These are phyloP conservation scores for Penicillium pancosmium DNA, from an alignment of 495 filamentous ascomycete genomes.

Conservation along the genomic window DNA sequence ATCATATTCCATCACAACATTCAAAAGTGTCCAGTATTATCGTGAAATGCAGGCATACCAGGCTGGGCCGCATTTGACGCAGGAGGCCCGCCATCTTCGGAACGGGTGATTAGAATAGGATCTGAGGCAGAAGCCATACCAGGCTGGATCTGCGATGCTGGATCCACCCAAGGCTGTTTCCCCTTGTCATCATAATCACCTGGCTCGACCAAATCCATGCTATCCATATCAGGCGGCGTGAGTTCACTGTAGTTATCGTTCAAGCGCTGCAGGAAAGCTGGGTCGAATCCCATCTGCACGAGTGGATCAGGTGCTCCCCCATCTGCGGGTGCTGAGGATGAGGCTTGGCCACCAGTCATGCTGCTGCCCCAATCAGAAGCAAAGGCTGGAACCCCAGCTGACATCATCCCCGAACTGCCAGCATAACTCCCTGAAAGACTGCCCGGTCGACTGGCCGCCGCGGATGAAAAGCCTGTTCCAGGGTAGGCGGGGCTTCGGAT, in stretches of 20 bases:
- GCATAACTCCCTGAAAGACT: slow-evolving; percentile 47
- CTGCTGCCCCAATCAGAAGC: slow-evolving; percentile 46
- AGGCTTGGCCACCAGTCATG: slow-evolving; percentile 24
- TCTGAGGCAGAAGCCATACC: slow-evolving; percentile 17
- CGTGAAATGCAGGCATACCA: slow-evolving; percentile 20
- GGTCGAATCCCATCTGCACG: slow-evolving; percentile 49
- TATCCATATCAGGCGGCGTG: slow-evolving; percentile 27
- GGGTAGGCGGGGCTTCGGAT: slow-evolving; percentile 41
- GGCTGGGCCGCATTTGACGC: slow-evolving; percentile 22
- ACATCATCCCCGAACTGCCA: slow-evolving; percentile 39
- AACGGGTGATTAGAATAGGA: slow-evolving; percentile 19
- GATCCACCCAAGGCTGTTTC: slow-evolving; percentile 26
- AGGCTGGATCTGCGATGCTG: slow-evolving; percentile 15
- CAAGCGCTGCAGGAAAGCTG: slow-evolving; percentile 42
- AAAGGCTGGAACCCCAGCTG: slow-evolving; percentile 33
- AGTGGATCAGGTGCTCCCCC: slow-evolving; percentile 38
- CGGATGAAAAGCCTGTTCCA: slow-evolving; percentile 40
- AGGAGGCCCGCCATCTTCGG: slow-evolving; percentile 21
- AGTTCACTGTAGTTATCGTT: slow-evolving; percentile 41
- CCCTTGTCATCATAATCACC: slow-evolving; percentile 14
- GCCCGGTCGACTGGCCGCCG: slow-evolving; percentile 37
- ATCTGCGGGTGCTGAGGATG: slow-evolving; percentile 38
- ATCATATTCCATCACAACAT: slow-evolving; percentile 11
- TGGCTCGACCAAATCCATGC: slow-evolving; percentile 23
- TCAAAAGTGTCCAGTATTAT: slow-evolving; percentile 15